These are phyloP conservation scores for Elsinoe batatas DNA, from an alignment of 2,329 filamentous ascomycete species.

Conservation along the genomic window DNA sequence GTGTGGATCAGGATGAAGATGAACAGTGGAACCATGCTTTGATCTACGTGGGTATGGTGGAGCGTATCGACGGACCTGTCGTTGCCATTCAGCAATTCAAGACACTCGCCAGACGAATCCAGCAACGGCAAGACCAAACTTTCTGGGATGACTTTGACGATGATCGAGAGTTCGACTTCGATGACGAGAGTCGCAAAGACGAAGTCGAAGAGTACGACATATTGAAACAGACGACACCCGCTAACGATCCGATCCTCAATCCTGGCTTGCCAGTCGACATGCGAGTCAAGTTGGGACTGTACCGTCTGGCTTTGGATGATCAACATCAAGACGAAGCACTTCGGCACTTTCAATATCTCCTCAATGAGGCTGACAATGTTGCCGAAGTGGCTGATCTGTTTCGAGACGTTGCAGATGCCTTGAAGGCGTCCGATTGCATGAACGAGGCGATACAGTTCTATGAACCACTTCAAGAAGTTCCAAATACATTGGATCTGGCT, in stretches of 20 bases:
- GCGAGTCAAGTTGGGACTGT: constrained; percentile 72
- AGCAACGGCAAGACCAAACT: constrained; percentile 61
- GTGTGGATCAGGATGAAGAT: constrained; percentile 28
- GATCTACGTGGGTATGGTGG: constrained; percentile 74
- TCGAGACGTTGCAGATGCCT: constrained; percentile 55
- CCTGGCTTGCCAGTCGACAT: constrained; percentile 68
- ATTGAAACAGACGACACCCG: constrained; percentile 26
- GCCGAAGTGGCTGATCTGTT: constrained; percentile 70
- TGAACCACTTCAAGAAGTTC: constrained; percentile 38
- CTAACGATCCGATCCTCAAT: constrained; percentile 49
- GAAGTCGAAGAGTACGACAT: constrained; percentile 52
- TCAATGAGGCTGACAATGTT: constrained; percentile 56
- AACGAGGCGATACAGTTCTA: constrained; percentile 51
- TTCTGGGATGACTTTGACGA: constrained; percentile 62
- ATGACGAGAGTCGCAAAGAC: constrained; percentile 56
- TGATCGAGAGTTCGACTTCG: constrained; percentile 80
- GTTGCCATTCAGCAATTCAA: constrained; percentile 63
- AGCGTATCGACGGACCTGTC: constrained; percentile 51
- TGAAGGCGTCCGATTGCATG: constrained; percentile 43
- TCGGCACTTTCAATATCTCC: constrained; percentile 43
- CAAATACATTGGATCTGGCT: constrained; percentile 38
- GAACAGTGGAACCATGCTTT: constrained; percentile 72
- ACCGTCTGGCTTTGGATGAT: constrained; percentile 59
- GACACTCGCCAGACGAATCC: constrained; percentile 66
- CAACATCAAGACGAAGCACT: constrained; percentile 53